These are phyloP conservation scores for Nannizziopsis barbatae DNA, from an alignment of 2,329 filamentous ascomycete species.

Conservation along the genomic window DNA sequence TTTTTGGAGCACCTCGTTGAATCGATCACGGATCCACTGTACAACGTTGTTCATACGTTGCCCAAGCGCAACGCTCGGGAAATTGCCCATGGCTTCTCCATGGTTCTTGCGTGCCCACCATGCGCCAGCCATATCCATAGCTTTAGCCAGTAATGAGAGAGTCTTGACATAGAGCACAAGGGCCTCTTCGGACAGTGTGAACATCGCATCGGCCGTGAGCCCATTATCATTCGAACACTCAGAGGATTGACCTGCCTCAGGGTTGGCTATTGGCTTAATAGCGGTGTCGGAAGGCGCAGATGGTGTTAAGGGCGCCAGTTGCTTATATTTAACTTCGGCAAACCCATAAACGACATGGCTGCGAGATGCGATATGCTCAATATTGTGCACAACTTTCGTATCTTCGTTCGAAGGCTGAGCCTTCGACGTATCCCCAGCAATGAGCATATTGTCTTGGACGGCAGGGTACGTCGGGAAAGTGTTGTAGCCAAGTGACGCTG, in stretches of 20 bases:
- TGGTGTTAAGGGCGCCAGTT: slow-evolving; percentile 79
- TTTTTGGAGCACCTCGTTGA: slow-evolving; percentile 96
- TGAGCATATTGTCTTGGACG: slow-evolving; percentile 56
- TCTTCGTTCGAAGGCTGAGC: slow-evolving; percentile 63
- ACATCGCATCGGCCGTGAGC: slow-evolving; percentile 72
- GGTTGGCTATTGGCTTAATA: slow-evolving; percentile 21
- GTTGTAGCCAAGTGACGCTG: slow-evolving; percentile 42
- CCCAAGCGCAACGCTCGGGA: slow-evolving; percentile 44
- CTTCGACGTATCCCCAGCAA: slow-evolving; percentile 52
- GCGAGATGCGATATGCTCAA: slow-evolving; percentile 83
- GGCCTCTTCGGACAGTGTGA: slow-evolving; percentile 84
- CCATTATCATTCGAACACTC: slow-evolving; percentile 42
- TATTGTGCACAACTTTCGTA: slow-evolving; percentile 60
- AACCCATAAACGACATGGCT: slow-evolving; percentile 97
- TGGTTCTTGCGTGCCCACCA: slow-evolving; percentile 80
- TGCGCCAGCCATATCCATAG: slow-evolving; percentile 84
- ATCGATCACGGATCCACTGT: slow-evolving; percentile 85
- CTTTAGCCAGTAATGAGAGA: slow-evolving; percentile 75
- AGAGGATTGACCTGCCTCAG: slow-evolving; percentile 21
- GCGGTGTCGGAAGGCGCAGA: slow-evolving; percentile 40
- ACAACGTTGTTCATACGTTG: slow-evolving; percentile 83
- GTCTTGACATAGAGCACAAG: slow-evolving; percentile 94
- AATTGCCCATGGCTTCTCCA: slow-evolving; percentile 45
- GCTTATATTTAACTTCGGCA: slow-evolving; percentile 96
- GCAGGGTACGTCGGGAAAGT: slow-evolving; percentile 78